Evolutionary conservation across 2,329 filamentous ascomycete genomes (phyloP).

Genomic region (Grosmannia clavigera): DNA sequence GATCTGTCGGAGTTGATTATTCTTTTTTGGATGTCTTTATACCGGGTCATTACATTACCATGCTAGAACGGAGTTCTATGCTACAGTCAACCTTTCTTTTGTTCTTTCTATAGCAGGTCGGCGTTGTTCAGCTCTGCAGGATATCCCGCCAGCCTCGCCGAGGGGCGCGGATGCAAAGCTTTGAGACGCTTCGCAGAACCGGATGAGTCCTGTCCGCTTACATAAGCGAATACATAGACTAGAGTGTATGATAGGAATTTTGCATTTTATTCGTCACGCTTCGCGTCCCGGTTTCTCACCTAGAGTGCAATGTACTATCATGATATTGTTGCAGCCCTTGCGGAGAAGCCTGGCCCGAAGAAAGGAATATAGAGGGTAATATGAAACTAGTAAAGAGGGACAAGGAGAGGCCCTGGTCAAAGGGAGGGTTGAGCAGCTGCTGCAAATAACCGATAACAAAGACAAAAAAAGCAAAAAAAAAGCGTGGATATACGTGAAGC

Average conservation of each 20-base stretch:
- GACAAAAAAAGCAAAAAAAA: neutral
- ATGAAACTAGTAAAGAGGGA: neutral
- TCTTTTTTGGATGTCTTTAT: neutral
- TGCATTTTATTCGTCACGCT: too few relatives aligned
- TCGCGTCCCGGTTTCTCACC: too few relatives aligned
- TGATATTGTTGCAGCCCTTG: too few relatives aligned
- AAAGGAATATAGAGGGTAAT: neutral
- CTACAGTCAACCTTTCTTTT: neutral
- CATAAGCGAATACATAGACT: too few relatives aligned
- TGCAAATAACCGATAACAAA: neutral
- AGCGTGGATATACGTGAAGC: neutral
- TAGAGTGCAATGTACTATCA: too few relatives aligned
- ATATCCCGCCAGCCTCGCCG: neutral
- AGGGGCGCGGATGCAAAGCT: neutral
- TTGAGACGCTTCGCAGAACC: neutral
- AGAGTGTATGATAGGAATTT: too few relatives aligned
- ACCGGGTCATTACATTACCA: neutral
- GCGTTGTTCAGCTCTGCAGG: neutral
- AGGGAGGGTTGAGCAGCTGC: neutral
- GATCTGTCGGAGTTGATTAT: neutral
- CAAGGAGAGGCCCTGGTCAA: neutral
- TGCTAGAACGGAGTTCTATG: neutral
- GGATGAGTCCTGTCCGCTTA: neutral
- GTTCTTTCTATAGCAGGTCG: neutral
- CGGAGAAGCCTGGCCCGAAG: too few relatives aligned